These are phyloP conservation scores for Pleurotus djamor DNA, from an alignment of 768 basidiomycete species.

Conservation along the genomic window DNA sequence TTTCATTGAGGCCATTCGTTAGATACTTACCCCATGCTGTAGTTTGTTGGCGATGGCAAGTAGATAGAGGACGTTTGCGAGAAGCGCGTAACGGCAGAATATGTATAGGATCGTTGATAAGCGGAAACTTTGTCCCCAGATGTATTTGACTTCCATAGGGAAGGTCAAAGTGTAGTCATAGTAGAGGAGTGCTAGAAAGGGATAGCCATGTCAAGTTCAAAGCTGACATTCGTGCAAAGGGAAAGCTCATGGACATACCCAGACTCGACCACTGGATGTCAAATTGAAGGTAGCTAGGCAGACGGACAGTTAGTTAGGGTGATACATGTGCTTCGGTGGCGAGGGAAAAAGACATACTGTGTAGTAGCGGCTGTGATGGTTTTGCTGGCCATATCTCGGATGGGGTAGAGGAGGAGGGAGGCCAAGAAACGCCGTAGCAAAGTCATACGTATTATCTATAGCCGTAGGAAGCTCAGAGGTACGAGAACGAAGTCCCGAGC, in stretches of 20 bases:
- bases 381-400: slow-evolving; percentile 7
- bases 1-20: neutral
- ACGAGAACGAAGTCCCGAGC: no score
- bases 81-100: slow-evolving; percentile 29
- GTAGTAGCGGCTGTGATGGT: slow-evolving; percentile 10
- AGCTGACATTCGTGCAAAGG: no score
- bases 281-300: slow-evolving; percentile 13
- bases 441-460: no score
- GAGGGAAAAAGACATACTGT: slow-evolving; percentile 5
- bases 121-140: slow-evolving; percentile 24
- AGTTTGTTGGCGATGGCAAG: slow-evolving; percentile 21
- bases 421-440: no score
- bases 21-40: slow-evolving; percentile 12
- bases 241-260: slow-evolving; percentile 7
- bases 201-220: no score
- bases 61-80: slow-evolving; percentile 28
- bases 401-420: neutral
- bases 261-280: slow-evolving; percentile 18
- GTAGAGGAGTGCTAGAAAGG: slow-evolving; percentile 20
- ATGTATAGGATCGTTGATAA: slow-evolving; percentile 26
- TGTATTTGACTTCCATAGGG: slow-evolving; percentile 24
- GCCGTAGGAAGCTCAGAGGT: no score
- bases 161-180: slow-evolving; percentile 31
- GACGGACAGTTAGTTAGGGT: neutral
- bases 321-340: neutral